These are phyloP conservation scores for Coemansia sp. DNA, from an alignment of 192 early-diverging fungal genomes.

Conservation along the genomic window DNA sequence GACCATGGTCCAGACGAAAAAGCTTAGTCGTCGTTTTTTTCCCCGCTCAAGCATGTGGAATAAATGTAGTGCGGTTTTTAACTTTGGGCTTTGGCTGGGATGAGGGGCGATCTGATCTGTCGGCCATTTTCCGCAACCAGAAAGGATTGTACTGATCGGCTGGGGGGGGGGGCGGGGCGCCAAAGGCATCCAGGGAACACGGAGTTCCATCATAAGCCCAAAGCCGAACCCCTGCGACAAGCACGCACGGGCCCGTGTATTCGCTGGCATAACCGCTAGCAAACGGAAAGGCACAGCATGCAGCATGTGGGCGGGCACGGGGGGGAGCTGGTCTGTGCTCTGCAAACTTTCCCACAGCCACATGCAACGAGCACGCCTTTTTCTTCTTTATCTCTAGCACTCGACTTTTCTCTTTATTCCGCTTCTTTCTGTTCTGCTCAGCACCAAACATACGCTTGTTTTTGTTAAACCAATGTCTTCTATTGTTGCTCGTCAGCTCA, in stretches of 20 bases:
- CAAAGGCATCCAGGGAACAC: not conserved
- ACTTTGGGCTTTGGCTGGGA: not conserved
- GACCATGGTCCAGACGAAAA: conserved; percentile 1
- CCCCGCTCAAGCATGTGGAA: no score
- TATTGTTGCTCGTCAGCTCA: conserved; percentile 20
- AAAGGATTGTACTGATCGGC: no score
- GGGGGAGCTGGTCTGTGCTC: conserved; percentile 3
- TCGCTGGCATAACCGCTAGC: no score
- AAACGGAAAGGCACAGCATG: not conserved
- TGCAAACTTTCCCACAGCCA: conserved; percentile 6
- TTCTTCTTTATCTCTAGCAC: not conserved
- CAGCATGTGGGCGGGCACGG: not conserved
- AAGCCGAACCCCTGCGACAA: no score
- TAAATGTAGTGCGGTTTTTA: no score
- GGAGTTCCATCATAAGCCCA: not conserved
- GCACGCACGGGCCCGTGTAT: no score
- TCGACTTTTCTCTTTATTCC: not conserved
- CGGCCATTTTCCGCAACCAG: not conserved
- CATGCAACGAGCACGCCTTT: not conserved
- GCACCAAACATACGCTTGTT: not conserved
- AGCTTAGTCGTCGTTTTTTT: not conserved
- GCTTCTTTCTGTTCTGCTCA: conserved; percentile 4
- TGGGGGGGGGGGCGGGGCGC: no score
- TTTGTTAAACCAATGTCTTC: conserved; percentile 4
- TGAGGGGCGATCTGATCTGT: not conserved